A percentile compares a stretch with the other conserved stretches of the same genome.
phyloP scores from a whole-genome alignment of 1,139 yeast genomes.

The Kodamaea sp. region DNA sequence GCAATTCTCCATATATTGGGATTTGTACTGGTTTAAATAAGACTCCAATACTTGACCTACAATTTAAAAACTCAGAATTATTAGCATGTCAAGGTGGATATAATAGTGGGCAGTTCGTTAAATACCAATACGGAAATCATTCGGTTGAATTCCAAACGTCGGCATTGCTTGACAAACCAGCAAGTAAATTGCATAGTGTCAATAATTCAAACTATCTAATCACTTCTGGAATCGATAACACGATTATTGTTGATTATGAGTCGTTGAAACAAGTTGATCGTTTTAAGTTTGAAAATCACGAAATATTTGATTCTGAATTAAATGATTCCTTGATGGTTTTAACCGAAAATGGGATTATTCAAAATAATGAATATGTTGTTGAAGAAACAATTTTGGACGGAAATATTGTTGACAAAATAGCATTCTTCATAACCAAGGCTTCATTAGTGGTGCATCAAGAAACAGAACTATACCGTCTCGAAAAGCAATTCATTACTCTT shows the following conservation, averaged over 20 bases:
- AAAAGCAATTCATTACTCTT: too few relatives aligned
- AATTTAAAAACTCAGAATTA: slow-evolving; percentile 14
- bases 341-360: background rate
- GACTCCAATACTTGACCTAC: slow-evolving; percentile 37
- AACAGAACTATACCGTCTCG: too few relatives aligned
- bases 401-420: background rate
- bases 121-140: slow-evolving; percentile 4
- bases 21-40: slow-evolving; percentile 25
- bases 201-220: too few relatives aligned
- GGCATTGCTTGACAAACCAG: too few relatives aligned
- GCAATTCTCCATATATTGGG: slow-evolving; percentile 27
- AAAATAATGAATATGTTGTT: background rate
- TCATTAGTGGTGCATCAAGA: too few relatives aligned
- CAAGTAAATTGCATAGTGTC: too few relatives aligned
- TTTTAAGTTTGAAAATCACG: background rate
- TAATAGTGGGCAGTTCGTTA: slow-evolving; percentile 34
- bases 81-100: slow-evolving; percentile 39
- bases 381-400: slow-evolving; percentile 1
- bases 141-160: too few relatives aligned
- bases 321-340: background rate
- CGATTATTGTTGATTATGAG: too few relatives aligned
- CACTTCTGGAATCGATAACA: too few relatives aligned
- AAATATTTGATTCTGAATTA: background rate
- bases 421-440: slow-evolving; percentile 1
- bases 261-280: background rate